phyloP scores from a whole-genome alignment of 805 yeast species.

The Yarrowia deformans region DNA sequence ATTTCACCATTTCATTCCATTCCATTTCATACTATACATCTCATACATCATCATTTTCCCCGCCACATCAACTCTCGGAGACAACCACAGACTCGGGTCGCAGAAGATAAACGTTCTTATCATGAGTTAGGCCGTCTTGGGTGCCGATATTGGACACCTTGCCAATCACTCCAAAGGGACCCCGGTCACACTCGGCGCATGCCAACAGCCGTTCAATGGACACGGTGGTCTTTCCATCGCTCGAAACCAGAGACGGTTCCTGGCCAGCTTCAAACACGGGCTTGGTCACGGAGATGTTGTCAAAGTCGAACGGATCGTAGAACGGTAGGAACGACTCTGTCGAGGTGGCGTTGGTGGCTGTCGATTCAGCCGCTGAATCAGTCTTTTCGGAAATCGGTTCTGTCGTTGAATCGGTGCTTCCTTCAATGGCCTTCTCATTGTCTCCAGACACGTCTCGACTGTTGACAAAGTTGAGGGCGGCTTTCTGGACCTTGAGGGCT shows the following conservation, averaged over 20 bases:
- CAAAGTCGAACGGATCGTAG: slow-evolving; percentile 37
- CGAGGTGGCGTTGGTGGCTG: neutral
- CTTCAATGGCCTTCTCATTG: neutral
- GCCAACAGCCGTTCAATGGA: slow-evolving; percentile 30
- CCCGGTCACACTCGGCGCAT: slow-evolving; percentile 38
- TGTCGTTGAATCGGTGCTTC: neutral
- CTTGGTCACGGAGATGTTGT: slow-evolving; percentile 36
- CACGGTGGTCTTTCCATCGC: slow-evolving; percentile 22
- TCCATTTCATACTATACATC: neutral
- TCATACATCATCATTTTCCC: too few relatives aligned
- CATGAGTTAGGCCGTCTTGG: slow-evolving; percentile 21
- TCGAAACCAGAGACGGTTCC: slow-evolving; percentile 9
- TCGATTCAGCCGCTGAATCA: neutral
- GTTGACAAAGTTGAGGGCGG: slow-evolving; percentile 35
- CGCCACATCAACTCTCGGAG: neutral
- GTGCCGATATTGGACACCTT: slow-evolving; percentile 16
- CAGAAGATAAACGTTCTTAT: slow-evolving; percentile 30
- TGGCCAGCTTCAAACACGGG: slow-evolving; percentile 20
- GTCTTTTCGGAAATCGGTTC: neutral
- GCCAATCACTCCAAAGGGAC: slow-evolving; percentile 35
- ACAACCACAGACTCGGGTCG: slow-evolving; percentile 31
- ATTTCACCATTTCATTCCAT: neutral
- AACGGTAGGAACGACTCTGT: slow-evolving; percentile 22
- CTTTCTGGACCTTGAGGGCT: slow-evolving; percentile 26
- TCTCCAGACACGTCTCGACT: neutral